Evolutionary conservation across 225 moss, liverwort and hornwort genomes (phyloP).

Genomic region (Straminergon stramineum): DNA sequence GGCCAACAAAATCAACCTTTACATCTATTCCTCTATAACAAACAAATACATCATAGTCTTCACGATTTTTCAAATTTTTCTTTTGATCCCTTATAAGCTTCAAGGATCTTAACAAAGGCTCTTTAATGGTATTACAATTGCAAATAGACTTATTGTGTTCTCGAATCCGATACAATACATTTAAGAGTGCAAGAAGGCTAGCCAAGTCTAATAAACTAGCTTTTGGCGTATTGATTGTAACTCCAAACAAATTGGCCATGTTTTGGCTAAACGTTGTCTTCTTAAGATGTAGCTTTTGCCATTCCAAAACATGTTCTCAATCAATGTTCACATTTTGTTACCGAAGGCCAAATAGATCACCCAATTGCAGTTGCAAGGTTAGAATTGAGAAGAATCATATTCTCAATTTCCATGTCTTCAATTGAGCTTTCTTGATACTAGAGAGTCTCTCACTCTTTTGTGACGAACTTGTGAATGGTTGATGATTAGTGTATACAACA

Average conservation of each 20-base stretch:
- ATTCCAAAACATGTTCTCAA: neutral
- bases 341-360: rapidly evolving
- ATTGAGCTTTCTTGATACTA: neutral
- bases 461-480: neutral
- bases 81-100: neutral
- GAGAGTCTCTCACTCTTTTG: neutral
- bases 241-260: neutral
- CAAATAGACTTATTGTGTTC: neutral
- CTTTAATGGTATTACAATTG: neutral
- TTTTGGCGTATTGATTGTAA: neutral
- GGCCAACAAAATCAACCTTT: neutral
- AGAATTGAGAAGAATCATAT: neutral
- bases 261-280: neutral
- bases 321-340: neutral
- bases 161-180: neutral
- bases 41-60: neutral
- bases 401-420: neutral
- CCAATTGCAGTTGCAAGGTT: neutral
- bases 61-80: neutral
- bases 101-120: neutral
- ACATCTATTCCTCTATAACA: neutral
- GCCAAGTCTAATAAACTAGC: neutral
- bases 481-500: neutral
- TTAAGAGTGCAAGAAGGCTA: neutral
- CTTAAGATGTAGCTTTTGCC: neutral